A percentile compares a stretch with the other conserved stretches of the same genome.
These are phyloP conservation scores for Tetrahymena borealis DNA, from an alignment of 73 alveolate species.

Conservation along the genomic window DNA sequence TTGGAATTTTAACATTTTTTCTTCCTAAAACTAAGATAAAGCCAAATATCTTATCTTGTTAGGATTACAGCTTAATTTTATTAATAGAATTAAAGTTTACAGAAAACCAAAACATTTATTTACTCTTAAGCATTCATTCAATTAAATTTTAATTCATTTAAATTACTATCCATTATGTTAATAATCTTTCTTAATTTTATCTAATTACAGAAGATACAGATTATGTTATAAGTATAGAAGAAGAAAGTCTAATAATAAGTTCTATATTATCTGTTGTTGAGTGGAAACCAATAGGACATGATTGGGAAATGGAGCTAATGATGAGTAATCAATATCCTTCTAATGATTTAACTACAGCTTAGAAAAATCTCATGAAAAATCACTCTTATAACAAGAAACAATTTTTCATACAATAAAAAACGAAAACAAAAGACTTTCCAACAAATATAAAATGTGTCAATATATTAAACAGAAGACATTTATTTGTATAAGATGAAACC, in stretches of 20 bases:
- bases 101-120: too few species aligned
- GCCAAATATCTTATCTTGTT: too few species aligned
- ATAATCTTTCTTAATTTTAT: not conserved
- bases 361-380: not conserved
- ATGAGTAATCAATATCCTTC: not conserved
- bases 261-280: not conserved
- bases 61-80: too few species aligned
- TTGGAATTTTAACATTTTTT: not conserved
- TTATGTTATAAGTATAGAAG: not conserved
- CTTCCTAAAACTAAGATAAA: too few species aligned
- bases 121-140: too few species aligned
- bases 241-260: not conserved
- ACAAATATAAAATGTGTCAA: not conserved
- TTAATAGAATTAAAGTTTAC: too few species aligned
- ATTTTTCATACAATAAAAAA: not conserved
- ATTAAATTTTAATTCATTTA: too few species aligned
- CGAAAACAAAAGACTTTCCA: not conserved
- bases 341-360: not conserved
- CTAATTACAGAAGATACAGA: not conserved
- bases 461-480: not conserved
- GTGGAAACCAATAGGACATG: not conserved
- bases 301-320: not conserved
- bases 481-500: not conserved
- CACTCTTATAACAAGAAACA: not conserved
- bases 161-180: not conserved